Base-by-base conservation (phyloP, 75 land plant genomes). In the Ceratopteris richardii region DNA sequence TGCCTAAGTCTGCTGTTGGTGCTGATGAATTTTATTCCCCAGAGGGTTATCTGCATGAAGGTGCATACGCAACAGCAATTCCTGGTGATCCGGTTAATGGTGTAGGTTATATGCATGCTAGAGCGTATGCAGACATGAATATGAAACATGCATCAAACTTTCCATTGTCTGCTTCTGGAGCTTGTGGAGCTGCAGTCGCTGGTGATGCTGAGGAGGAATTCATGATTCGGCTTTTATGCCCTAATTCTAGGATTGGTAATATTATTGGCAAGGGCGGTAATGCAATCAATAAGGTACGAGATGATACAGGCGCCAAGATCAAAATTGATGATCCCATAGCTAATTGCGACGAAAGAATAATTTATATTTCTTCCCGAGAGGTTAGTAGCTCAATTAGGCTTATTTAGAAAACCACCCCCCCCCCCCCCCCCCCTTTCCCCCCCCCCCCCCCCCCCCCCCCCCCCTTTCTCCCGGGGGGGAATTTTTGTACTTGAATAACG, bases 221-320 rank as follows among this genome's bases (percentile, higher is more conserved):
- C 40, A 70, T 44, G 11, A 77, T 85, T 41, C 81, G 75, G 18
- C 31, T 89, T 48, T 70, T 88, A n/a, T 85, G 90, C 57, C 62
- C 86, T n/a, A 80, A 72, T 77, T 82, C 82, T 12, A 80, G 58
- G 59, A 77, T 85, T 67, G 90, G 94, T 6, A 74, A 79, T 42
- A 70, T 88, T 3, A 85, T 88, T 72, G 94, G 94, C 19, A 88
- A 77, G 61, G 83, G 83, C 26, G 94, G 94, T 0, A 51, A 62
- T 10, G 80, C 82, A 31, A 66, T 88, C 14, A 71, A 51, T 27
- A 61, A 72, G 3, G 54, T 88, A 56, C 68, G 88, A 27, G 69
- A 66, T 44, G 89, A 85, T 37, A 79, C 82, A 40, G 83, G 88
- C 14, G 83, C 80, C 9, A 54, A 61, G 30, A 85, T 88, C n/a